Percentiles rank a stretch among this genome's conserved stretches.
These are phyloP conservation scores for Apiotrichum mycotoxinovorans DNA, from an alignment of 1,284 basidiomycete genomes.

Conservation along the genomic window DNA sequence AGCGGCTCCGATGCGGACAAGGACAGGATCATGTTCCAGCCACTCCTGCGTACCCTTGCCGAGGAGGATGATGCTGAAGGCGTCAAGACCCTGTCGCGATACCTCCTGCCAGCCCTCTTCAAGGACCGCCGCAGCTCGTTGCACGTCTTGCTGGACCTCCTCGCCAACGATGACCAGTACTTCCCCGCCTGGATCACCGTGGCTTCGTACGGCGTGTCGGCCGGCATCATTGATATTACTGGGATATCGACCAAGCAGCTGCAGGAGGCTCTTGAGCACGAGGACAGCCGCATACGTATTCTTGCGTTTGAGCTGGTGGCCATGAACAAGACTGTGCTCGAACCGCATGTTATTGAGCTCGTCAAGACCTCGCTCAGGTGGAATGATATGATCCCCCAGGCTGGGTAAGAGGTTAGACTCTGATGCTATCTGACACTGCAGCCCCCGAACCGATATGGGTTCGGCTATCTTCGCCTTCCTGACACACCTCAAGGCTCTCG, in stretches of 20 bases:
- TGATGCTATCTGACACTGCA: constrained; percentile 6
- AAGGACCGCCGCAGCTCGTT: constrained; percentile 16
- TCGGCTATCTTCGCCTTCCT: constrained; percentile 37
- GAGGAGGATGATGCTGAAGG: constrained; percentile 2
- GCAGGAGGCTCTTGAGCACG: constrained; percentile 31
- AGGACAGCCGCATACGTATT: constrained; percentile 30
- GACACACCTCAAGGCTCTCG: constrained; percentile 26
- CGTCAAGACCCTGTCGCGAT: constrained; percentile 18
- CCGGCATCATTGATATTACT: constrained; percentile 20
- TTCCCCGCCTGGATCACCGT: constrained; percentile 39
- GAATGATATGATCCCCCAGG: constrained; percentile 30
- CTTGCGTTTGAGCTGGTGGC: constrained; percentile 36
- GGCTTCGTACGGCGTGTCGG: constrained; percentile 36
- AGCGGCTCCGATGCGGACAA: constrained; percentile 1
- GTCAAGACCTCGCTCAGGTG: constrained; percentile 28
- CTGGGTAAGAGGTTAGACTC: constrained; percentile 26
- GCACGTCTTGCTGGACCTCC: constrained; percentile 19
- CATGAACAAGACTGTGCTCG: constrained; percentile 29
- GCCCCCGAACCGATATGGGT: constrained; percentile 35
- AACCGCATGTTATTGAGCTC: constrained; percentile 20
- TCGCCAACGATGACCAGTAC: constrained; percentile 11
- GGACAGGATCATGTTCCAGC: constrained; percentile 19
- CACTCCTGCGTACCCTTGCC: constrained; percentile 27
- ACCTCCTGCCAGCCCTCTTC: constrained; percentile 36
- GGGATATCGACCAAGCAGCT: constrained; percentile 25